Conservation (phyloP, 108 stramenopile genomes). For the Cyclotella cryptica region DNA sequence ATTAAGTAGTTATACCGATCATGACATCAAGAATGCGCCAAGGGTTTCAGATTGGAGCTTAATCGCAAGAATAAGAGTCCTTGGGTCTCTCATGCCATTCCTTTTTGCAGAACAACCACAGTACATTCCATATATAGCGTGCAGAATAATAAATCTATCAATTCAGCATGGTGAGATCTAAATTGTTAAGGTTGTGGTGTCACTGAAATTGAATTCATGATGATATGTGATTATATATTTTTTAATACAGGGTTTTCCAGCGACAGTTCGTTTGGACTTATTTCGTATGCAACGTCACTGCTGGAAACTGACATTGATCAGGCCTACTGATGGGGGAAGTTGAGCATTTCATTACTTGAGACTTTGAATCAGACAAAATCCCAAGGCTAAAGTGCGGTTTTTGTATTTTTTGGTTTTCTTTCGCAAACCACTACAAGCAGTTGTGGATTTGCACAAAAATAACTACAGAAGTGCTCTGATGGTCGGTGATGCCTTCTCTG, state of each 20-base stretch:
- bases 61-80: background rate
- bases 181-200: background rate
- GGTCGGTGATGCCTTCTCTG: constrained; percentile 13
- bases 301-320: constrained; percentile 22
- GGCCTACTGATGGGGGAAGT: background rate
- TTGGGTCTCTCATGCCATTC: background rate
- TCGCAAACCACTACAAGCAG: constrained; percentile 19
- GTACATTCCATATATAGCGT: background rate
- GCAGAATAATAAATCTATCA: constrained; percentile 17
- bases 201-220: background rate
- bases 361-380: background rate
- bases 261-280: constrained; percentile 16
- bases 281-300: background rate
- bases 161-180: background rate
- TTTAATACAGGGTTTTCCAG: constrained; percentile 9
- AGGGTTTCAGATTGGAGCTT: too few species aligned
- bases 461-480: background rate
- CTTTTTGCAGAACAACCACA: background rate
- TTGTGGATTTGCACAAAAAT: background rate
- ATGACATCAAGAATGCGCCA: background rate
- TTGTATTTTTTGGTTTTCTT: background rate
- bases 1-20: constrained; percentile 1
- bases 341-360: constrained; percentile 1
- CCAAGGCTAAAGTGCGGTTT: background rate
- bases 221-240: background rate